Evolutionary conservation across 1,139 yeast genomes (phyloP), one percentile per base, ranked within the genome.

Genomic region (Geotrichum bryndzae): DNA sequence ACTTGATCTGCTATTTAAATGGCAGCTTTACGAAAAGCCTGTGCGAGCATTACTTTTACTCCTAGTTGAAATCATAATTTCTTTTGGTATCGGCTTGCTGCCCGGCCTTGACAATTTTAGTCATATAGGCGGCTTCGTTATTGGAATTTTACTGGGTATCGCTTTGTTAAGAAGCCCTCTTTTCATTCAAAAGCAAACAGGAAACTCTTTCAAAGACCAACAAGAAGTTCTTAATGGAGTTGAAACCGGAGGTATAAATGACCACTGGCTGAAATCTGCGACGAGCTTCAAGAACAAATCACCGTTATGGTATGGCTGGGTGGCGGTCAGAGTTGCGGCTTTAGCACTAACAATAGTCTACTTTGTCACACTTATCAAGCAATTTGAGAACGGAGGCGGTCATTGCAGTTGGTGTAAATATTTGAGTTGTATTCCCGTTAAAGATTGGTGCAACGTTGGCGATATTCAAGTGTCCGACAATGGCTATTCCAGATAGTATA

Each of bases 91-190:
- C 33, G 94, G 94, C 0, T 74, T 87, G 41, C 74, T 87, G 23
- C 94, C 94, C 0, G 94, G 94, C 0, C 73, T 87, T 61, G 94
- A 87, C 72, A 87, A 87, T 71, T 87, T 87, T 70, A 82, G 89
- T 61, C 94, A 87, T 71, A 82, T 87, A 66, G 94, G 94, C 5
- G 94, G 94, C 3, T 86, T 87, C 73, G 82, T 85, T 31, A 76
- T 84, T 75, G 94, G 94, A 0, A 57, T 85, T 0, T 72, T 84
- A 33, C 67, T 79, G 48, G 84, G 88, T 1, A 70, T 84, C 0
- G 74, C 82, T 0, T 67, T 86, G n/a, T 70, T 87, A 46, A 79
- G 84, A 54, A 87, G 85, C 65, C 94, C 94, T 2, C 75, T 79
- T 31, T 66, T 64, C 35, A 65, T 74, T 45, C 69, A 67, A 77